phyloP scores from a whole-genome alignment of 192 early-diverging fungal species.

The Backusella westeae region DNA sequence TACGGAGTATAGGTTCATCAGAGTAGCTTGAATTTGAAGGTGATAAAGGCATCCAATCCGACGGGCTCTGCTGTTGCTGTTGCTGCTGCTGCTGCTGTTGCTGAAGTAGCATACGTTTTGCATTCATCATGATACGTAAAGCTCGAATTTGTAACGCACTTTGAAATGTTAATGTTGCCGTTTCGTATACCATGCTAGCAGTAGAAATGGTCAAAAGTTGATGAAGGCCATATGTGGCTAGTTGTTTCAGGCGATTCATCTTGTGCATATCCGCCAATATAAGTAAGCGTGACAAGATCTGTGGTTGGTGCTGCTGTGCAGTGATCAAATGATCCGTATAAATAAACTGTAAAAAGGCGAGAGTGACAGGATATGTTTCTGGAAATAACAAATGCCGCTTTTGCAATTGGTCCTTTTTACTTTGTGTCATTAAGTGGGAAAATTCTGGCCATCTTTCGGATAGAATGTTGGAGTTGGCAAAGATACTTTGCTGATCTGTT shows the following conservation, averaged over 20 bases:
- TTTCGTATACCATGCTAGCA: slow-evolving; percentile 64
- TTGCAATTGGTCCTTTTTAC: neutral
- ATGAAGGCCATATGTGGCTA: slow-evolving; percentile 56
- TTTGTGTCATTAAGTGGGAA: slow-evolving; percentile 33
- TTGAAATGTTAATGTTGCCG: slow-evolving; percentile 59
- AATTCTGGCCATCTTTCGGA: slow-evolving; percentile 56
- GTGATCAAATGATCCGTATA: slow-evolving; percentile 57
- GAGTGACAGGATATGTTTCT: slow-evolving; percentile 26
- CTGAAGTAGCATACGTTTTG: slow-evolving; percentile 27
- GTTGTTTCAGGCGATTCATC: slow-evolving; percentile 52
- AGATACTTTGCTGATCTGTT: slow-evolving; percentile 43
- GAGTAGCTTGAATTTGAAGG: slow-evolving; percentile 1
- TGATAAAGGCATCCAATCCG: neutral
- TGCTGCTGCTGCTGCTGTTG: neutral
- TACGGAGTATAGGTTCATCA: neutral
- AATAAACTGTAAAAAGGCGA: slow-evolving; percentile 39
- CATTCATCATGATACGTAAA: slow-evolving; percentile 49
- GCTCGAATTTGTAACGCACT: slow-evolving; percentile 61
- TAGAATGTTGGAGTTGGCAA: slow-evolving; percentile 53
- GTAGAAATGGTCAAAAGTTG: slow-evolving; percentile 57
- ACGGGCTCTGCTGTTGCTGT: neutral
- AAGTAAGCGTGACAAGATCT: slow-evolving; percentile 61
- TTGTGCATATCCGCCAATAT: slow-evolving; percentile 58
- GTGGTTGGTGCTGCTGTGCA: slow-evolving; percentile 60
- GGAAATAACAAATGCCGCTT: slow-evolving; percentile 19